Conservation (phyloP, 2,329 filamentous ascomycete genomes). For the Rhexocercosporidium sp. region DNA sequence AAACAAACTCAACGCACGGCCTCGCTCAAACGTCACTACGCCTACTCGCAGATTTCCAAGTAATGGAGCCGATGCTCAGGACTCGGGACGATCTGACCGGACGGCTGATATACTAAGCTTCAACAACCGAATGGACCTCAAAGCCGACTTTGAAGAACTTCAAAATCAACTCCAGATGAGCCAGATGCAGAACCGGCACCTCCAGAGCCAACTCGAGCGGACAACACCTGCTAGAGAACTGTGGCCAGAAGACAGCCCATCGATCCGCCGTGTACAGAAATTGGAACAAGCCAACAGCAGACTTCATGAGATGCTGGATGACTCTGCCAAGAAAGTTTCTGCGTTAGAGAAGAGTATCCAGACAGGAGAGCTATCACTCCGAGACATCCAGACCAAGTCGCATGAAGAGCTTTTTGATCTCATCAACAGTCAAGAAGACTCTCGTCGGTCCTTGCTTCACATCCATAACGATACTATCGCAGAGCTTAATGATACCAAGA, state of each 20-base stretch:
- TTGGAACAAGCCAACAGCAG: slow-evolving; percentile 90
- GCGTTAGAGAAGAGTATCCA: slow-evolving; percentile 85
- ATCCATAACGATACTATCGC: slow-evolving; percentile 84
- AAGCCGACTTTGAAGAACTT: slow-evolving; percentile 86
- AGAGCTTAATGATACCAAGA: slow-evolving; percentile 86
- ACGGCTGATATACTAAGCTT: slow-evolving; percentile 84
- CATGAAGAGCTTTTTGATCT: slow-evolving; percentile 94
- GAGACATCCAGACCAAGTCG: slow-evolving; percentile 90
- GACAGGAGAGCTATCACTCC: slow-evolving; percentile 84
- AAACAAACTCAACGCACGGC: slow-evolving; percentile 56
- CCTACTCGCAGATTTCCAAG: slow-evolving; percentile 74
- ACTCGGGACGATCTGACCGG: slow-evolving; percentile 83
- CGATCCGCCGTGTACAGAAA: slow-evolving; percentile 82
- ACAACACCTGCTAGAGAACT: slow-evolving; percentile 64
- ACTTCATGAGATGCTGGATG: slow-evolving; percentile 92
- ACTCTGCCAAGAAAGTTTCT: slow-evolving; percentile 91
- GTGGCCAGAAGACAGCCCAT: slow-evolving; percentile 77
- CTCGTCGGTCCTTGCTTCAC: slow-evolving; percentile 79
- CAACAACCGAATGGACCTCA: slow-evolving; percentile 89
- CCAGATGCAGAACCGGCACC: slow-evolving; percentile 93
- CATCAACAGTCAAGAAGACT: slow-evolving; percentile 91
- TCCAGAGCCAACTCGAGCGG: slow-evolving; percentile 85
- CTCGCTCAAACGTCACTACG: slow-evolving; percentile 77
- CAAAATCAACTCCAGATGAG: slow-evolving; percentile 93
- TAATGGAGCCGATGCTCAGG: slow-evolving; percentile 65